Percentiles rank a stretch among this genome's conserved stretches.
Evolutionary conservation across 129 eudicot genomes (phyloP).

Genomic region (Lonicera japonica): DNA sequence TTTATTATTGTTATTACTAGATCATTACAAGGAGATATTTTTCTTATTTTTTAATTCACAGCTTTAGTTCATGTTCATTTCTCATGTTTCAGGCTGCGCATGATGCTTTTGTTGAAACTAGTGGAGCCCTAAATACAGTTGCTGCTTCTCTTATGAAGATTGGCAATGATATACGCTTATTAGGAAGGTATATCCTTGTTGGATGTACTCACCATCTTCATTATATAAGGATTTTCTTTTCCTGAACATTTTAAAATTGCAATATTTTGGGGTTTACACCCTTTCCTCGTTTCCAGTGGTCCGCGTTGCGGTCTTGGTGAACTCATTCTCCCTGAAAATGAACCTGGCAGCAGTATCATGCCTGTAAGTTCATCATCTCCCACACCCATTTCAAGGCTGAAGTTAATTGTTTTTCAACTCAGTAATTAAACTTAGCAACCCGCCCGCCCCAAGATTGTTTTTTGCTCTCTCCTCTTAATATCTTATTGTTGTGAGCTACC

Average conservation of each 20-base stretch:
- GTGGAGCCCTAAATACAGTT: conserved; percentile 86
- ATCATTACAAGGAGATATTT: not conserved
- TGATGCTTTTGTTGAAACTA: conserved; percentile 95
- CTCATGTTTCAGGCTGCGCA: conserved; percentile 72
- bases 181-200: conserved; percentile 67
- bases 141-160: conserved; percentile 93
- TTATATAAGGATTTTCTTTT: not conserved
- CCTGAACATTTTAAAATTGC: not conserved
- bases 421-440: not conserved
- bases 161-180: conserved; percentile 86
- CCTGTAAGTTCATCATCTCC: conserved; percentile 53
- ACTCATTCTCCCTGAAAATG: conserved; percentile 97
- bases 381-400: not conserved
- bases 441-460: not conserved
- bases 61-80: not conserved
- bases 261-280: conserved; percentile 6
- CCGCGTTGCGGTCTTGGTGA: conserved; percentile 99
- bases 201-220: not conserved
- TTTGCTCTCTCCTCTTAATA: not conserved
- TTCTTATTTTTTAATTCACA: conserved; percentile 4
- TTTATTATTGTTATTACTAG: conserved; percentile 1
- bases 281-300: conserved; percentile 60
- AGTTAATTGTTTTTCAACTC: not conserved
- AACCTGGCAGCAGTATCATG: conserved; percentile 99
- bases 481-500: conserved; percentile 7